Conservation (phyloP, 1,284 basidiomycete species). For the Agaricales sp. region DNA sequence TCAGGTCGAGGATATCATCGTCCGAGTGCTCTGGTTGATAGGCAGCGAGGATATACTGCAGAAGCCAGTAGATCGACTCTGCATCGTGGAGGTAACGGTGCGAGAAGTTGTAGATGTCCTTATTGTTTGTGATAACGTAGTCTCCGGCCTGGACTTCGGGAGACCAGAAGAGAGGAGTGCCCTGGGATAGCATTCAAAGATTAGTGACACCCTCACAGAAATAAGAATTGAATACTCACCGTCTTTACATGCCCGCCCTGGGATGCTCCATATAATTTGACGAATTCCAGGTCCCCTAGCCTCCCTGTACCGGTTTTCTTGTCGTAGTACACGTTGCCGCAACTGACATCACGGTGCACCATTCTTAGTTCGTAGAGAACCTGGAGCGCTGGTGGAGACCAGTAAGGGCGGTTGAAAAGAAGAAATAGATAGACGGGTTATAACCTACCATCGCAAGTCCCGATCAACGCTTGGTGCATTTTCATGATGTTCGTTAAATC, state of each 20-base stretch:
- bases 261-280: neutral
- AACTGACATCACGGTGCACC: neutral
- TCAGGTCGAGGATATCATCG: too few relatives aligned
- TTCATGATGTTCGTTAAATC: neutral
- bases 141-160: neutral
- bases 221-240: neutral
- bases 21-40: too few relatives aligned
- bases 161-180: neutral
- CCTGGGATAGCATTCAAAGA: neutral
- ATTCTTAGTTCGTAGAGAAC: neutral
- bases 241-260: neutral
- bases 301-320: neutral
- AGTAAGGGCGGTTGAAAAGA: neutral
- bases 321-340: neutral
- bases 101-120: neutral
- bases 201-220: neutral
- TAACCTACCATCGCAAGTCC: neutral
- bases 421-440: neutral
- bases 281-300: neutral
- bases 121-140: neutral
- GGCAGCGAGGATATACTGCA: too few relatives aligned
- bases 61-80: neutral
- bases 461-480: neutral
- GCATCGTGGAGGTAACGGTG: neutral
- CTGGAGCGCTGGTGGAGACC: neutral